These are phyloP conservation scores for Cutaneotrichosporon sp. DNA, from an alignment of 1,284 basidiomycete genomes.

Conservation along the genomic window DNA sequence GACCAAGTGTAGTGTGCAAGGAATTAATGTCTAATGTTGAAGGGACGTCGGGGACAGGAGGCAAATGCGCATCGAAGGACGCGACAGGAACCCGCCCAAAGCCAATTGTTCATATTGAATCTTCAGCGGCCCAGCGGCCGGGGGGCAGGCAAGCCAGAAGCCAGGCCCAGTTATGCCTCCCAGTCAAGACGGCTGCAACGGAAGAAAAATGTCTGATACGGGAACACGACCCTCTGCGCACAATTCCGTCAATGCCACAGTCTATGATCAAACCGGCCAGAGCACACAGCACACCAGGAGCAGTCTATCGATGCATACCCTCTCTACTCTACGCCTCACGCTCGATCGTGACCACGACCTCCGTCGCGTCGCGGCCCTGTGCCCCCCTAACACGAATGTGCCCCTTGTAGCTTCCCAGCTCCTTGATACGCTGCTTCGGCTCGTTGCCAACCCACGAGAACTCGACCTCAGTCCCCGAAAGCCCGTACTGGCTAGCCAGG, in stretches of 20 bases:
- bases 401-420: conserved; percentile 27
- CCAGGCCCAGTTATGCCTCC: no score
- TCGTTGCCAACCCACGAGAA: conserved; percentile 29
- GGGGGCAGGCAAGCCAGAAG: no score
- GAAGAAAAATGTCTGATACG: no score
- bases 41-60: no score
- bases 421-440: conserved; percentile 31
- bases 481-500: conserved; percentile 21
- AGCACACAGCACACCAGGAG: background rate
- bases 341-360: conserved; percentile 23
- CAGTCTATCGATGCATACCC: conserved; percentile 1
- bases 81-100: no score
- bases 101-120: no score
- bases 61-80: no score
- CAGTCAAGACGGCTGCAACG: no score
- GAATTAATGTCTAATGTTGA: no score
- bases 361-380: conserved; percentile 20
- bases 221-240: background rate
- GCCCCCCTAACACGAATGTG: conserved; percentile 24
- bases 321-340: conserved; percentile 13
- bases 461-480: conserved; percentile 20
- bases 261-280: no score
- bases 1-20: no score
- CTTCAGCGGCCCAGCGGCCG: no score
- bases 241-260: background rate